Conservation (phyloP, 1,284 basidiomycete species). For the Tausonia pullulans region DNA sequence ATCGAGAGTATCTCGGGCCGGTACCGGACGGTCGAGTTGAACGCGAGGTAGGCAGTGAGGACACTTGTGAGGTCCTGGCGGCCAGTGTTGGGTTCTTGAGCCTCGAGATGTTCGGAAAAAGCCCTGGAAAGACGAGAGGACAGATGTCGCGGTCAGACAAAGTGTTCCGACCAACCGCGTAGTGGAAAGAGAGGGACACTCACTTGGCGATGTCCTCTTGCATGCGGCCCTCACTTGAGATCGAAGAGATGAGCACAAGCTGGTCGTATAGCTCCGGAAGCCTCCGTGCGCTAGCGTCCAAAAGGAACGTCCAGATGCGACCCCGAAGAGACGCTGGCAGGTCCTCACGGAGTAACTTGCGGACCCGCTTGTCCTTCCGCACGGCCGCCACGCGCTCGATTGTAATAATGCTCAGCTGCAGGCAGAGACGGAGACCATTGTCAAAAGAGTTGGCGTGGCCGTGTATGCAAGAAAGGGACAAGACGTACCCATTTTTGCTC, state of each 20-base stretch:
- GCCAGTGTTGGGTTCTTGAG: constrained; percentile 25
- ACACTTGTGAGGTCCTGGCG: constrained; percentile 29
- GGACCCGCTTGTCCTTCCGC: constrained; percentile 71
- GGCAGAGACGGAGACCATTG: background rate
- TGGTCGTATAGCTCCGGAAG: no score
- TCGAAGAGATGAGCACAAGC: no score
- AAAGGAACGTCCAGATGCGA: constrained; percentile 70
- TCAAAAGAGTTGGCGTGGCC: background rate
- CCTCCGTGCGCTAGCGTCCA: constrained; percentile 47
- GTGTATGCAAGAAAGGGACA: background rate
- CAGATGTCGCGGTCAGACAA: no score
- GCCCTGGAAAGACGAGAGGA: constrained; percentile 14
- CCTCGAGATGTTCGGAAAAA: constrained; percentile 30
- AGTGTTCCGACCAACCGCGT: no score
- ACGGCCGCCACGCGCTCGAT: constrained; percentile 38
- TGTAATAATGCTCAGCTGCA: constrained; percentile 50
- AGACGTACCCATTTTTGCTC: constrained; percentile 33
- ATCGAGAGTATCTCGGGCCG: constrained; percentile 50
- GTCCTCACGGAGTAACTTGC: constrained; percentile 60
- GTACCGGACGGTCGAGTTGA: constrained; percentile 16
- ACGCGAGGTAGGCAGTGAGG: constrained; percentile 29
- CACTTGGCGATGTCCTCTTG: no score
- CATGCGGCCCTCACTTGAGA: no score
- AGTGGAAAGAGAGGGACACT: no score
- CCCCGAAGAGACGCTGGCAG: constrained; percentile 77